Percentiles rank a stretch among this genome's conserved stretches.
Conservation (phyloP, 2,329 filamentous ascomycete genomes). For the Lecanoromycetidae sp. region DNA sequence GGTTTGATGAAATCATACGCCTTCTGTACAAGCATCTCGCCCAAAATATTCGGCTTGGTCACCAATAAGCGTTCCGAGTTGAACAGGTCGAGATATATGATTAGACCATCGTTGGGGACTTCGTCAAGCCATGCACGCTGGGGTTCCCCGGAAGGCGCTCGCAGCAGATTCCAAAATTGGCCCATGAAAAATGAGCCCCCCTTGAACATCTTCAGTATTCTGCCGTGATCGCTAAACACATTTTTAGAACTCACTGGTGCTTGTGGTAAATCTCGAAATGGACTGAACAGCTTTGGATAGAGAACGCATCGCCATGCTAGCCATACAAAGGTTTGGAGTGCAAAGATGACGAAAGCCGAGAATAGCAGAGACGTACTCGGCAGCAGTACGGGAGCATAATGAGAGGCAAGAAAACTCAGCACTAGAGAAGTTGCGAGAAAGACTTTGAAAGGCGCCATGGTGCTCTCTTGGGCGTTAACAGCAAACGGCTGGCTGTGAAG, state of each 20-base stretch:
- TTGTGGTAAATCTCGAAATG: constrained; percentile 44
- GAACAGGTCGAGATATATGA: constrained; percentile 37
- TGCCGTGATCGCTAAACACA: background rate
- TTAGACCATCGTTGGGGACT: constrained; percentile 38
- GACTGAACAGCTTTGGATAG: constrained; percentile 47
- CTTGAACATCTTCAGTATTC: constrained; percentile 18
- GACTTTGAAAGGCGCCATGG: too few species aligned
- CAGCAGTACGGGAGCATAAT: too few species aligned
- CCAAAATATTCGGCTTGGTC: constrained; percentile 36
- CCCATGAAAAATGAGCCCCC: constrained; percentile 34
- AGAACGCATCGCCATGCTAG: constrained; percentile 36
- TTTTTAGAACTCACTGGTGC: constrained; percentile 35
- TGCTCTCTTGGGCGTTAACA: too few species aligned
- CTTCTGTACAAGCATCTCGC: constrained; percentile 38
- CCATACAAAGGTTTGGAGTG: constrained; percentile 26
- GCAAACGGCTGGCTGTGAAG: too few species aligned
- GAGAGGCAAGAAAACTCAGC: too few species aligned
- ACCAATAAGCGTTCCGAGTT: constrained; percentile 35
- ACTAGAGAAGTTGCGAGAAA: too few species aligned
- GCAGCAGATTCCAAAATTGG: constrained; percentile 29
- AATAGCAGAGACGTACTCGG: too few species aligned
- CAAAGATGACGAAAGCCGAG: background rate
- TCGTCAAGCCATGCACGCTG: constrained; percentile 32
- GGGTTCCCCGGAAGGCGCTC: constrained; percentile 29
- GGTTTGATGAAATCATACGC: constrained; percentile 18